A percentile compares a stretch with the other conserved stretches of the same genome.
These are phyloP conservation scores for Lactifluus rugatus DNA, from an alignment of 768 basidiomycete species.

Conservation along the genomic window DNA sequence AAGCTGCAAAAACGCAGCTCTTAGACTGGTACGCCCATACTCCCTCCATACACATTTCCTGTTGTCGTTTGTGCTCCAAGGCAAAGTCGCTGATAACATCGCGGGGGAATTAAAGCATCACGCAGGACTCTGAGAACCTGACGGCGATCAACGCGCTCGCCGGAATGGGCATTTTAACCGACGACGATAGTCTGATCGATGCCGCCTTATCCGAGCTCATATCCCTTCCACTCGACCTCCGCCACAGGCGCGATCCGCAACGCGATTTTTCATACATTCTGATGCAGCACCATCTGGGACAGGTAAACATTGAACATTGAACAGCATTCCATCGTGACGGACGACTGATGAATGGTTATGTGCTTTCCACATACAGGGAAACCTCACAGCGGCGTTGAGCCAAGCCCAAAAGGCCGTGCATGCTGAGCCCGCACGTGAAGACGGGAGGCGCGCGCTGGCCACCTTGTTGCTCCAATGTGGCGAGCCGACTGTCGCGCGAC, in stretches of 20 bases:
- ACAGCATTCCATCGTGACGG: background rate
- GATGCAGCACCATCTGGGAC: slow-evolving; percentile 59
- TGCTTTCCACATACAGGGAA: slow-evolving; percentile 30
- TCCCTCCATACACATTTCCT: background rate
- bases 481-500: slow-evolving; percentile 33
- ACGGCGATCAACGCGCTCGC: slow-evolving; percentile 75
- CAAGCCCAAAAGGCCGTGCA: slow-evolving; percentile 49
- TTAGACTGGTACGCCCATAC: slow-evolving; percentile 59
- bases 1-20: slow-evolving; percentile 67
- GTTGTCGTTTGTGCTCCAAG: background rate
- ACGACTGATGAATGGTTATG: background rate
- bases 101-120: slow-evolving; percentile 42
- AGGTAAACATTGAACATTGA: slow-evolving; percentile 35
- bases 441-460: slow-evolving; percentile 46
- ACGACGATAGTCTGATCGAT: slow-evolving; percentile 71
- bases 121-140: slow-evolving; percentile 67
- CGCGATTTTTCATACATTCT: slow-evolving; percentile 66
- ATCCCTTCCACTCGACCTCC: slow-evolving; percentile 53
- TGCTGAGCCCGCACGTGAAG: slow-evolving; percentile 42
- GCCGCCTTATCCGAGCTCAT: slow-evolving; percentile 80
- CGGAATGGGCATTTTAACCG: slow-evolving; percentile 80
- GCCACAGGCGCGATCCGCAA: slow-evolving; percentile 55
- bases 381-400: slow-evolving; percentile 21
- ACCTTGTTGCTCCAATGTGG: slow-evolving; percentile 43
- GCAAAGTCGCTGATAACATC: background rate